Evolutionary conservation across 2,329 filamentous ascomycete species (phyloP), one percentile per base, ranked within the genome.

Genomic region (Clonostachys solani): DNA sequence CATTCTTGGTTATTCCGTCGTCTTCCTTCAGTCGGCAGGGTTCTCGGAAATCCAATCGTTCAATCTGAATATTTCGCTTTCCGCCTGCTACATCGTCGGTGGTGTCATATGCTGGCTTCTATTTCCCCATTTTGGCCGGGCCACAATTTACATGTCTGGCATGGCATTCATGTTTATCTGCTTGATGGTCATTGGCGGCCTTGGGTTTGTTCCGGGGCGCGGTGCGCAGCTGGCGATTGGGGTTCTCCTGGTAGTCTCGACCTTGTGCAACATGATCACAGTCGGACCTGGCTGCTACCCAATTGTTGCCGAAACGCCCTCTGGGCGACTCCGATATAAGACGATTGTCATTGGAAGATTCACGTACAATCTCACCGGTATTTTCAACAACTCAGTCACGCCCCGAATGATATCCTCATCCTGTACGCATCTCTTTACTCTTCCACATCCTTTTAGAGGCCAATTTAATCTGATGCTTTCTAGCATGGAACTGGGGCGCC

Each of bases 1-100:
- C 7, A 64, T 75, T 51, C 81, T 79, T 62, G 80, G 80, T 50
- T 83, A 81, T 61, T 82, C 80, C 17, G 83, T 80, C 29, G 69
- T 71, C 53, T 75, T 74, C 49, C 73, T 70, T 46, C 61, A 68
- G 29, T 67, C 67, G 47, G 72, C 68, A 12, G 70, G 71, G 2
- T 61, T 75, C 51, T 61, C 56, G 9, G 55, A 62, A 5, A 58
- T 60, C 12, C 63, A 65, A 40, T 42, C 42, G 35, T 42, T 66
- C 47, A 65, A 67, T 0, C 71, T 69, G 55, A 67, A 55, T 52
- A 64, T 72, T 45, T 79, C 77, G 33, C 71, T 42, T 1, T 72
- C 62, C 1, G 65, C 69, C 43, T 72, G 70, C 16, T 67, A 62
- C 6, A 62, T 78, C 7, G 52, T 74, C 3, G 74, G 73, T 5